Conservation (phyloP, 164 flowering plant species). For the Magnolia kwangsiensis region DNA sequence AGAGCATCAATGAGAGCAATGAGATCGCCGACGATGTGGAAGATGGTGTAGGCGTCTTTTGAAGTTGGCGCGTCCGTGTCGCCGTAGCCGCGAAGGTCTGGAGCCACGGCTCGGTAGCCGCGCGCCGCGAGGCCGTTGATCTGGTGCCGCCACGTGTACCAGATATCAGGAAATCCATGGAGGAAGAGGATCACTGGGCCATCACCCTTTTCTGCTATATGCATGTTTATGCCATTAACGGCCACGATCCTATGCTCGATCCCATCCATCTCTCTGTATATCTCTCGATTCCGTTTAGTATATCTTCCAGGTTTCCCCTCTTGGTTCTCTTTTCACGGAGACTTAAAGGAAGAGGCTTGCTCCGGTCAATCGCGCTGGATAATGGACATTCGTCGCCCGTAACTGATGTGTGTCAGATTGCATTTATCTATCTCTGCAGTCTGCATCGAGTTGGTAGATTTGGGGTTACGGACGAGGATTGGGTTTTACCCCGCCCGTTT, state of each 20-base stretch:
- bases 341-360: too few species aligned
- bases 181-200: constrained; percentile 36
- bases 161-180: constrained; percentile 45
- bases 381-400: too few species aligned
- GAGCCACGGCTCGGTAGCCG: constrained; percentile 51
- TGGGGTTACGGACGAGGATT: too few species aligned
- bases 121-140: constrained; percentile 24
- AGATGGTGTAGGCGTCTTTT: constrained; percentile 33
- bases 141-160: constrained; percentile 51
- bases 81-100: constrained; percentile 46
- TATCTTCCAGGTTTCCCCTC: too few species aligned
- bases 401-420: too few species aligned
- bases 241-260: constrained; percentile 15
- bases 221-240: constrained; percentile 45
- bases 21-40: constrained; percentile 64
- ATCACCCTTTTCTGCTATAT: constrained; percentile 36
- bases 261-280: constrained; percentile 9
- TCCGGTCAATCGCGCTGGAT: too few species aligned
- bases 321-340: too few species aligned
- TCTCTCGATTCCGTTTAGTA: not conserved
- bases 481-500: too few species aligned
- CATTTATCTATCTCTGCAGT: too few species aligned
- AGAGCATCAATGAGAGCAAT: constrained; percentile 56
- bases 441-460: too few species aligned
- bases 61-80: constrained; percentile 52